phyloP scores from a whole-genome alignment of 1,139 yeast genomes.

The Pichia norvegensis region DNA sequence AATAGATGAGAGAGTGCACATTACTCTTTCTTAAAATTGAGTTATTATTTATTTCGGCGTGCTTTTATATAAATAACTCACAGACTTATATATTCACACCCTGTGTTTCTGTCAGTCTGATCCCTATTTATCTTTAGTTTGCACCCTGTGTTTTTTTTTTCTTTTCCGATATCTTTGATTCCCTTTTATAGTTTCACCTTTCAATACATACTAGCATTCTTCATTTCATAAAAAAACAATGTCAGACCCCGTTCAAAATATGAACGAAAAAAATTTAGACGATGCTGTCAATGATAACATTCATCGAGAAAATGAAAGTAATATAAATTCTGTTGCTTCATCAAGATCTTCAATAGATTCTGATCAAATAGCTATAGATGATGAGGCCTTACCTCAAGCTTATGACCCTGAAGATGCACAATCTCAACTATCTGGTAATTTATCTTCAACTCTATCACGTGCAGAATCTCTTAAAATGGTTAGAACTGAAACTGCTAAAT shows the following conservation, averaged over 20 bases:
- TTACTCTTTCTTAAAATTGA: too few relatives aligned
- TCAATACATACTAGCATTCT: too few relatives aligned
- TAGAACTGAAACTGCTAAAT: conserved; percentile 62
- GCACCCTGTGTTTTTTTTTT: too few relatives aligned
- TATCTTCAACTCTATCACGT: conserved; percentile 28
- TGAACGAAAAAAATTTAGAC: not conserved
- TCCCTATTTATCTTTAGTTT: too few relatives aligned
- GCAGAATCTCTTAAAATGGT: conserved; percentile 32
- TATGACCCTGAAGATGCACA: conserved; percentile 39
- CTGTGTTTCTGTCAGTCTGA: too few relatives aligned
- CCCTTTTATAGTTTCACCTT: too few relatives aligned
- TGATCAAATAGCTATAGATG: conserved; percentile 2
- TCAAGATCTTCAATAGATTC: conserved; percentile 25
- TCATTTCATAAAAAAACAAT: not conserved
- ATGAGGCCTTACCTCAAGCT: conserved; percentile 21
- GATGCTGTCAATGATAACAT: not conserved
- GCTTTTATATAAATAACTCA: too few relatives aligned
- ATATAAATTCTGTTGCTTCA: conserved; percentile 30
- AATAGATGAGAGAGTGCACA: too few relatives aligned
- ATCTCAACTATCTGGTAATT: conserved; percentile 32
- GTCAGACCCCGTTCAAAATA: not conserved
- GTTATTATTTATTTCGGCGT: too few relatives aligned
- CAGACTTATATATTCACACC: too few relatives aligned
- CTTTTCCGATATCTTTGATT: too few relatives aligned
- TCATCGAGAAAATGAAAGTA: not conserved